Evolutionary conservation across 129 eudicot genomes (phyloP).

Genomic region (Silybum marianum): DNA sequence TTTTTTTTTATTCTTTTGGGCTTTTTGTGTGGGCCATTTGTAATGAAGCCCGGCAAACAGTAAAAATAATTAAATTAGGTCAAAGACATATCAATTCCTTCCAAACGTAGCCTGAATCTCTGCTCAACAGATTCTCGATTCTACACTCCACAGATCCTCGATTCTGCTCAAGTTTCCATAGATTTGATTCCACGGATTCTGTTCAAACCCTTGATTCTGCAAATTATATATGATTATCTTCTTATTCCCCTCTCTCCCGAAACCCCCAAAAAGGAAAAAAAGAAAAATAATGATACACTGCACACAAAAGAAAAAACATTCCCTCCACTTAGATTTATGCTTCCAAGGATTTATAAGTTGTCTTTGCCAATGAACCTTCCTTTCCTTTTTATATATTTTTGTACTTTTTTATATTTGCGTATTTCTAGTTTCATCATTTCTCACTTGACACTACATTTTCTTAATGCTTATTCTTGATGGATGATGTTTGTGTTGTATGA

Average conservation of each 20-base stretch:
- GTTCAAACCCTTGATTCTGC: too few relatives aligned
- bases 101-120: too few relatives aligned
- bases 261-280: neutral
- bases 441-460: neutral
- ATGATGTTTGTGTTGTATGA: slow-evolving; percentile 16
- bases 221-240: neutral
- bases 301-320: neutral
- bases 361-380: neutral
- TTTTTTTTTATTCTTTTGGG: too few relatives aligned
- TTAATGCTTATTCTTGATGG: neutral
- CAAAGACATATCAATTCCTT: too few relatives aligned
- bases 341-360: neutral
- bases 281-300: neutral
- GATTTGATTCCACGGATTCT: too few relatives aligned
- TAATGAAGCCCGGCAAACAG: too few relatives aligned
- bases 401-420: neutral
- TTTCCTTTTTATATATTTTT: neutral
- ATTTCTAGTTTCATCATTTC: neutral
- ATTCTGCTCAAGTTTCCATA: too few relatives aligned
- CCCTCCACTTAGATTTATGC: neutral
- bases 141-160: too few relatives aligned
- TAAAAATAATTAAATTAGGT: too few relatives aligned
- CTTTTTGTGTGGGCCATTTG: too few relatives aligned
- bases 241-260: neutral
- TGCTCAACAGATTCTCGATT: too few relatives aligned